Percentiles rank a stretch among this genome's conserved stretches.
Evolutionary conservation across 2,329 filamentous ascomycete genomes (phyloP).

Genomic region (Phialophora macrospora): DNA sequence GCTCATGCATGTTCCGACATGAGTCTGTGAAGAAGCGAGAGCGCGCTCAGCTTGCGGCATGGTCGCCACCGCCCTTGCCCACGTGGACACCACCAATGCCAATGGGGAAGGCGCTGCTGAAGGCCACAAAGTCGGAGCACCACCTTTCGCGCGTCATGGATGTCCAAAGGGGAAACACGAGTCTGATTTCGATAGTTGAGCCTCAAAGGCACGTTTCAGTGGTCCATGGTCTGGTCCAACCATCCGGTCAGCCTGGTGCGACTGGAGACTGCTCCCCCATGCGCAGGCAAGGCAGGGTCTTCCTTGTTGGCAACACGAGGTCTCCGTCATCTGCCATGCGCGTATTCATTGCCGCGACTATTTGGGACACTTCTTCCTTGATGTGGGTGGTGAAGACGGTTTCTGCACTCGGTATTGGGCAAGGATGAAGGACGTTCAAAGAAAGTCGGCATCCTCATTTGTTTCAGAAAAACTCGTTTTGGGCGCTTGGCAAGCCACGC

Average conservation of each 20-base stretch:
- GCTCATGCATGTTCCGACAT: constrained; percentile 7
- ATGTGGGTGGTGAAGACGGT: neutral
- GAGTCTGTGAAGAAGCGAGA: neutral
- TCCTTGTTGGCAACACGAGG: neutral
- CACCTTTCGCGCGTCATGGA: neutral
- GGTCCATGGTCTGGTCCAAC: neutral
- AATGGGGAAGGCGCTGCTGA: neutral
- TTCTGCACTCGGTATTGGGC: neutral
- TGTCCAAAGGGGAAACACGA: neutral
- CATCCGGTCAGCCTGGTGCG: neutral
- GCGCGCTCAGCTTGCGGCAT: neutral
- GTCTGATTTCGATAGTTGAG: neutral
- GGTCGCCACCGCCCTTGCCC: neutral
- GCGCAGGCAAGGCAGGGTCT: neutral
- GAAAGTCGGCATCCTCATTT: constrained; percentile 4
- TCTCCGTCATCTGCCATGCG: neutral
- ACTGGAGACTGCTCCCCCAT: neutral
- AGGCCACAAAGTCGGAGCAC: neutral
- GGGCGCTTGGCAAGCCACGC: constrained; percentile 11
- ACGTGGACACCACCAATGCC: neutral
- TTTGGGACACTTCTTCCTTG: neutral
- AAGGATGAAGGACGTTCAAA: constrained; percentile 8
- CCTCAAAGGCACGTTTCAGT: neutral
- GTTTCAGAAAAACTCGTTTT: constrained; percentile 15
- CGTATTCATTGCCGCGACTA: neutral